Evolutionary conservation across 2,329 filamentous ascomycete species (phyloP).

Genomic region (Cladosporium sp.): DNA sequence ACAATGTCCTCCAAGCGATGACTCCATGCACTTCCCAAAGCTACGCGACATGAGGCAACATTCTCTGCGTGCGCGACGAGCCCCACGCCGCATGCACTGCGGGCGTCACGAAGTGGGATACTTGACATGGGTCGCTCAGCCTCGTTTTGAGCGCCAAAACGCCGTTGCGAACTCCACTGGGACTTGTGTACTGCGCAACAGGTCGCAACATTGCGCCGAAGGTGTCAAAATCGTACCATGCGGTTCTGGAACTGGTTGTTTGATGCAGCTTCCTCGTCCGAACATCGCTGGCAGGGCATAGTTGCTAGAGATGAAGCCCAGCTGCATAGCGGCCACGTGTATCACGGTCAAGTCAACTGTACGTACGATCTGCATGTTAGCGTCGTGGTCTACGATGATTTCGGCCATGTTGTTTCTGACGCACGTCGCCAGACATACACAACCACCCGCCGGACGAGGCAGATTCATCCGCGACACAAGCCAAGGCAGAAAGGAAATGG

Average conservation of each 20-base stretch:
- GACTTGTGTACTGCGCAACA: neutral
- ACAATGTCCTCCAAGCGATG: too few relatives aligned
- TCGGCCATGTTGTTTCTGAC: neutral
- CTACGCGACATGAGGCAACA: too few relatives aligned
- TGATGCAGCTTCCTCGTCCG: neutral
- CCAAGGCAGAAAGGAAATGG: neutral
- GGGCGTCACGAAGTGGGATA: neutral
- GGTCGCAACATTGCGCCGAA: too few relatives aligned
- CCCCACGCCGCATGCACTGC: neutral
- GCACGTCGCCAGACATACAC: neutral
- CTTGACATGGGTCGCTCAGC: neutral
- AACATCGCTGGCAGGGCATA: neutral
- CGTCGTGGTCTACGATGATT: neutral
- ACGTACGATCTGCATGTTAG: neutral
- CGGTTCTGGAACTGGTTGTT: neutral
- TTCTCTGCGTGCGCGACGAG: too few relatives aligned
- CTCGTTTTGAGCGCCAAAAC: too few relatives aligned
- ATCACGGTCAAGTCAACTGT: neutral
- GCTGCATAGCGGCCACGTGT: neutral
- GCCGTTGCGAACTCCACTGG: neutral
- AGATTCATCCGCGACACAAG: too few relatives aligned
- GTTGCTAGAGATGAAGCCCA: neutral
- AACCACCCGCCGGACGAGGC: neutral
- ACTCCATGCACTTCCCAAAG: too few relatives aligned
- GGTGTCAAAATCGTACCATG: too few relatives aligned